These are phyloP conservation scores for Chrysoporthe austroafricana DNA, from an alignment of 2,329 filamentous ascomycete genomes.

Conservation along the genomic window DNA sequence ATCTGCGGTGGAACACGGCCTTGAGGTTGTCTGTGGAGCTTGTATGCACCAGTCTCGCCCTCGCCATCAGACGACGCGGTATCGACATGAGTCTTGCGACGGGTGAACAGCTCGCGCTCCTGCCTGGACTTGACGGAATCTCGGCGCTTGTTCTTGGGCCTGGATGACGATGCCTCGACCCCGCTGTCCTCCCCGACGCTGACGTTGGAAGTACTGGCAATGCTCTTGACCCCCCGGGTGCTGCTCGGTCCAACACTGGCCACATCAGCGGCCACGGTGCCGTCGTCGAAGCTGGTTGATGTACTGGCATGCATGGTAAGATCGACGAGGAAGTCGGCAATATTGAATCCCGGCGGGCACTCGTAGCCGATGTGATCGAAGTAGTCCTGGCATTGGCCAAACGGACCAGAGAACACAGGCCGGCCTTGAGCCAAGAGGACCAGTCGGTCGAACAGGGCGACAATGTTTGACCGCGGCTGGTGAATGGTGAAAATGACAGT, in stretches of 20 bases:
- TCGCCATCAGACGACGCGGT: constrained; percentile 64
- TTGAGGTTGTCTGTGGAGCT: constrained; percentile 51
- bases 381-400: constrained; percentile 85
- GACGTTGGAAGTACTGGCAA: constrained; percentile 78
- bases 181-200: constrained; percentile 73
- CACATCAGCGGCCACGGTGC: constrained; percentile 55
- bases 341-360: constrained; percentile 96
- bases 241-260: constrained; percentile 81
- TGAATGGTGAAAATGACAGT: constrained; percentile 99
- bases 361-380: constrained; percentile 91
- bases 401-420: constrained; percentile 92
- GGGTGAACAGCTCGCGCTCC: constrained; percentile 86
- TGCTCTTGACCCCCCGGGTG: constrained; percentile 85
- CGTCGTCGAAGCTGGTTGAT: constrained; percentile 63
- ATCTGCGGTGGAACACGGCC: constrained; percentile 57
- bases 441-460: constrained; percentile 94
- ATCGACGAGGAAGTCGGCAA: constrained; percentile 96
- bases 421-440: constrained; percentile 86
- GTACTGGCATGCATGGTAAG: constrained; percentile 92
- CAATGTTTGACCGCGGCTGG: constrained; percentile 96
- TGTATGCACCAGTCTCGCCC: constrained; percentile 53
- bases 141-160: constrained; percentile 71
- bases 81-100: constrained; percentile 68
- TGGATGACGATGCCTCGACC: constrained; percentile 61
- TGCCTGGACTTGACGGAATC: constrained; percentile 85